Evolutionary conservation across 768 basidiomycete genomes (phyloP), one percentile per base, ranked within the genome.

Genomic region (Dentipellis sp.): DNA sequence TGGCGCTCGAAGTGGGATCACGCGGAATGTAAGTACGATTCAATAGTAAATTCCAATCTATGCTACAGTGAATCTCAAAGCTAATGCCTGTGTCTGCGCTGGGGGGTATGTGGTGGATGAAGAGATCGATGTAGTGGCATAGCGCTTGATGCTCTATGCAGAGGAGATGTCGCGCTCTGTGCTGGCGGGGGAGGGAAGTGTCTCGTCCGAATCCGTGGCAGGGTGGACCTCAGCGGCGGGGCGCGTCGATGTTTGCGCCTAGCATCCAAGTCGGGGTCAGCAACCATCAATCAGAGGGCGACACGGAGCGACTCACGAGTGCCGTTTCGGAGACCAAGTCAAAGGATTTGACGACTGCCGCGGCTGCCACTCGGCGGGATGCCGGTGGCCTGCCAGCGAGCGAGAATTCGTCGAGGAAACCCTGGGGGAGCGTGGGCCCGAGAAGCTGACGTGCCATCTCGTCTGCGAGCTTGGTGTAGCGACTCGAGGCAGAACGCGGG

Each of bases 371-470:
- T n/a, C n/a, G 47, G 23, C 12, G 19, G n/a, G 17, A 17, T 2
- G 4, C 17, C 39, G 39, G 17, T 3, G 12, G 39, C 10, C 14
- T 4, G 4, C n/a, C n/a, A n/a, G n/a, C n/a, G n/a, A 21, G 47
- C 19, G 22, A 14, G 10, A 48, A 48, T 9, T 14, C 47, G 16
- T 48, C 17, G 47, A 48, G 47, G 17, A 48, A 48, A 5, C 22
- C 47, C n/a, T 48, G 4, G 16, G 22, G 4, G 3, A 21, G 47
- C 47, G 22, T 48, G 11, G 47, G 47, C 12, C 47, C 47, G 14
- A 48, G 4, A 8, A 48, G 10, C 47, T 80, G 71, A n/a, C 80
- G 78, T 64, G 83, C 77, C 19, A 80, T 59, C 68, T 79, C 80
- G n/a, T n/a, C n/a, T n/a, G n/a, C n/a, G n/a, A n/a, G n/a, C n/a